Base-by-base conservation (phyloP, 371 early-diverging fungal genomes). In the Gilbertella persicaria region DNA sequence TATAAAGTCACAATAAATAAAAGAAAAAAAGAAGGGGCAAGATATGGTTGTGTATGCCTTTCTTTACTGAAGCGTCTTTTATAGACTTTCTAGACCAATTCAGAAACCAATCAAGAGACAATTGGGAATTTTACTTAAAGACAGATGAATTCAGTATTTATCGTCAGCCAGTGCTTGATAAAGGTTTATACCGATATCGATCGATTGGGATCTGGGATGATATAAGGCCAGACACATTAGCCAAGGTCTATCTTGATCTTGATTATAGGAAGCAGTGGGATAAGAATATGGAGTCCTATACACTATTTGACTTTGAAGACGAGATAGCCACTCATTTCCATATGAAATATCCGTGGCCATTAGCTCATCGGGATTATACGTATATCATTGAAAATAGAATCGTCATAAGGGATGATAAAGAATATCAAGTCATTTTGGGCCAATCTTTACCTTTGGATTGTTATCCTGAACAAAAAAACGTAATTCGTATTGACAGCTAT, bases 191-290 rank as follows among this genome's bases (percentile, higher is more conserved):
- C 35, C 50, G 57, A 16, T 70, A 66, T 20, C 29, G 61, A 24
- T 52, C 60, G 8, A 47, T 70, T 42, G 70, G 70, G 20, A 64
- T 53, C 20, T 70, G 60, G 64, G 39, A 20, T 9, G 58, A 70
- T 29, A 41, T 70, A 17, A 56, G 56, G 39, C 46, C 66, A 36
- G 52, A 53, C 4, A 55, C 64, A 26, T 40, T 70, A 30, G 60
- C 70, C 2, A 49, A 66, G 28, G 66, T 66, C 26, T 70, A 70
- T 20, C 44, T 70, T 5, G 77, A 79, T 44, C 58, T 76, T 2
- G 69, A 68, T 14, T 75, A 66, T 58, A 69, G 80, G 45, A 70
- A 71, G 48, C 60, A 64, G 20, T 76, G 76, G 79, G 79, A 79
- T 33, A 60, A 67, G 7, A 67, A 75, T 41, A 77, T 79, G 78